Percentiles rank a stretch among this genome's conserved stretches.
phyloP scores from a whole-genome alignment of 2,329 filamentous ascomycete genomes.

The Phaeomoniella chlamydospora region DNA sequence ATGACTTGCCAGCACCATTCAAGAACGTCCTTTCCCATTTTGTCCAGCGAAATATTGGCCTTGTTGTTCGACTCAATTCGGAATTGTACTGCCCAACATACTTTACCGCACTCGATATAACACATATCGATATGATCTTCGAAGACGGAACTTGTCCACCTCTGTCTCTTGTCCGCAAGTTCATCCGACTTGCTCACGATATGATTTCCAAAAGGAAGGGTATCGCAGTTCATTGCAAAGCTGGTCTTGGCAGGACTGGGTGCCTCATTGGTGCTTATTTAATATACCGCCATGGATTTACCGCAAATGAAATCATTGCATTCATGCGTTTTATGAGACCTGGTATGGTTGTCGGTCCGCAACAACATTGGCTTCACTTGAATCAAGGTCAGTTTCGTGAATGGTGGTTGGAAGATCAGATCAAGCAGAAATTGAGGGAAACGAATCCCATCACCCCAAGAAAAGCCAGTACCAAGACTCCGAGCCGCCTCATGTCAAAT shows the following conservation, averaged over 20 bases:
- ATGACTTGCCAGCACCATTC: slow-evolving; percentile 69
- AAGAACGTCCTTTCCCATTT: slow-evolving; percentile 94
- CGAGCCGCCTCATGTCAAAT: slow-evolving; percentile 43
- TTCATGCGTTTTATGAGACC: slow-evolving; percentile 99
- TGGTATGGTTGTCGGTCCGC: slow-evolving; percentile 95
- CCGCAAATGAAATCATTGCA: slow-evolving; percentile 89
- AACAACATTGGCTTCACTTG: slow-evolving; percentile 97
- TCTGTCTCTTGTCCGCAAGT: slow-evolving; percentile 77
- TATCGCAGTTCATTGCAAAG: slow-evolving; percentile 97
- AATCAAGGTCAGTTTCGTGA: slow-evolving; percentile 96
- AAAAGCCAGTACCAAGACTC: slow-evolving; percentile 41
- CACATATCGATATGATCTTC: slow-evolving; percentile 98
- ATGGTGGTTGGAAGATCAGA: slow-evolving; percentile 74
- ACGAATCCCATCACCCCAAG: slow-evolving; percentile 41
- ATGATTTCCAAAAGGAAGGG: slow-evolving; percentile 87
- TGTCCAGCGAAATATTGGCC: slow-evolving; percentile 69
- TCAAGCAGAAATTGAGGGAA: slow-evolving; percentile 68
- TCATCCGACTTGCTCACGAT: slow-evolving; percentile 87
- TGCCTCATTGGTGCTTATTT: slow-evolving; percentile 95
- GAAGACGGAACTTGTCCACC: slow-evolving; percentile 94
- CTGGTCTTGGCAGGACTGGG: slow-evolving; percentile 84
- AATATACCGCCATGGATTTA: slow-evolving; percentile 95
- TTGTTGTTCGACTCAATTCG: slow-evolving; percentile 91
- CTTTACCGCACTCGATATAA: slow-evolving; percentile 88
- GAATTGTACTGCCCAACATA: slow-evolving; percentile 93